Percentiles rank a stretch among this genome's conserved stretches.
These are phyloP conservation scores for Chenopodium album DNA, from an alignment of 148 eudicot genomes.

Conservation along the genomic window DNA sequence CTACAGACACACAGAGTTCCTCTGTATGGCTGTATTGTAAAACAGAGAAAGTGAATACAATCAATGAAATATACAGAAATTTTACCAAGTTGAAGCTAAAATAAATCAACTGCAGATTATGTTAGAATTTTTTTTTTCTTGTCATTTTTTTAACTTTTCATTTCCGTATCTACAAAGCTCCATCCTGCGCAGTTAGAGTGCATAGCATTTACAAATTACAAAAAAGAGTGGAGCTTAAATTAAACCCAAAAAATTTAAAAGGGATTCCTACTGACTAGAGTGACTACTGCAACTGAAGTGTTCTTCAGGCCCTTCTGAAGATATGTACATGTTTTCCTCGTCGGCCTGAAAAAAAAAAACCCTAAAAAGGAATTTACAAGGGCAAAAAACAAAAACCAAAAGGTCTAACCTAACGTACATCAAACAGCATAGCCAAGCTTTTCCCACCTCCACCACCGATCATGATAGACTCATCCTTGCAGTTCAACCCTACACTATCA, in stretches of 20 bases:
- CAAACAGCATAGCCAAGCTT: constrained; percentile 33
- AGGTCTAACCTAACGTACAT: constrained; percentile 17
- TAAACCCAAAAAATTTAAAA: neutral
- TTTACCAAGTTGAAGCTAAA: neutral
- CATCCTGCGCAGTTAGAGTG: neutral
- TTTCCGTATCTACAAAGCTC: constrained; percentile 22
- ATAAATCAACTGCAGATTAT: neutral
- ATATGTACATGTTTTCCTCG: constrained; percentile 20
- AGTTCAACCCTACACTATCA: constrained; percentile 20
- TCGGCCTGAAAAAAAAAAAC: constrained; percentile 6
- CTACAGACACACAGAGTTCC: too few species aligned
- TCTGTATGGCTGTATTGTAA: too few species aligned
- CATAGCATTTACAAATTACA: constrained; percentile 21
- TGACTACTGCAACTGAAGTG: neutral
- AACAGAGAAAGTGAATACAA: too few species aligned
- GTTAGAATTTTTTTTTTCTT: constrained; percentile 1
- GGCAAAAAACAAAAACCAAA: neutral
- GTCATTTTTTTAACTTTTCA: neutral
- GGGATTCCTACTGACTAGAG: neutral
- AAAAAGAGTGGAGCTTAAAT: constrained; percentile 18
- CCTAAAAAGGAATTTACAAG: constrained; percentile 6
- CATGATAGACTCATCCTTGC: constrained; percentile 29
- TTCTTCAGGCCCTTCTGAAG: constrained; percentile 22
- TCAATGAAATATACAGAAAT: neutral
- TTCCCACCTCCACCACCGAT: constrained; percentile 23